phyloP scores from a whole-genome alignment of 2,329 filamentous ascomycete genomes.

The Epichloe gansuensis region DNA sequence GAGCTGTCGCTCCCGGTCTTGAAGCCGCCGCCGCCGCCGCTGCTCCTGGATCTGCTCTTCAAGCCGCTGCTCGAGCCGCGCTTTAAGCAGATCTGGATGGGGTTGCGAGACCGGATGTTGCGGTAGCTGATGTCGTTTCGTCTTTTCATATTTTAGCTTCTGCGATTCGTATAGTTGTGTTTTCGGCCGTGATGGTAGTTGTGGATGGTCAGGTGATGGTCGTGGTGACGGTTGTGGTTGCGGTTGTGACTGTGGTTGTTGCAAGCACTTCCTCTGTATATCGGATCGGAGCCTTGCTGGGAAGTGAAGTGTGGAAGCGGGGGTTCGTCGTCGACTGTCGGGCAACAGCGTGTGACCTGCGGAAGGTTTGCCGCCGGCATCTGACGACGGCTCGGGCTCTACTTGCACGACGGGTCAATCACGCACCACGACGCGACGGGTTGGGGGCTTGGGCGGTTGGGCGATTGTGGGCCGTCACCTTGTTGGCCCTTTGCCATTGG shows the following conservation, averaged over 20 bases:
- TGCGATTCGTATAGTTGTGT: neutral
- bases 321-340: neutral
- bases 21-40: no score
- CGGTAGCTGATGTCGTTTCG: neutral
- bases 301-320: neutral
- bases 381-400: neutral
- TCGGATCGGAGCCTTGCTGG: no score
- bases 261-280: neutral
- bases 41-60: no score
- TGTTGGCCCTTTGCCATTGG: no score
- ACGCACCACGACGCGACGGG: neutral
- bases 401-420: no score
- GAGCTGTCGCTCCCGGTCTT: neutral
- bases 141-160: no score
- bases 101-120: neutral
- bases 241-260: neutral
- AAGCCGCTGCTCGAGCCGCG: no score
- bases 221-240: neutral
- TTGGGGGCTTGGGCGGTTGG: no score
- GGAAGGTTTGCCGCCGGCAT: neutral
- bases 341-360: neutral
- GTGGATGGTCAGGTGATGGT: neutral
- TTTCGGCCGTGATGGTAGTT: no score
- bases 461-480: no score
- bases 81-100: no score